Base-by-base conservation (phyloP, 2,329 filamentous ascomycete genomes). In the Aspergillus ustus region DNA sequence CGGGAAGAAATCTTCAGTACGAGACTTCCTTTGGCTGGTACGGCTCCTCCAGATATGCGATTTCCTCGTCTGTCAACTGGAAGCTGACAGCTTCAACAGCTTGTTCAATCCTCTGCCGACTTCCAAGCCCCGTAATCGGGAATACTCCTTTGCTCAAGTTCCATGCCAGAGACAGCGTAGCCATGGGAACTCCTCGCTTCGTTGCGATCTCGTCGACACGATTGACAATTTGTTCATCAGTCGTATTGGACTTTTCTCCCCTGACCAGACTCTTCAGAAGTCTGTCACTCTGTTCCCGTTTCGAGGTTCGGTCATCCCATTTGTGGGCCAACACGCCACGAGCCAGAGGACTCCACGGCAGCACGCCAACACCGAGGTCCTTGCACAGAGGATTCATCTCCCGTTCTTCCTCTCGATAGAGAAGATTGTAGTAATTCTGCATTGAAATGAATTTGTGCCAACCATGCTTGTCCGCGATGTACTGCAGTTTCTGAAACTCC, bases 321-420 rank as follows among this genome's bases (percentile, higher is more conserved):
- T 40, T 48, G 20, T 29, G 76, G 1, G 82, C 75, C 34, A 84
- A 77, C 50, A 77, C 63, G 69, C 88, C 88, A 70, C 90, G 90
- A 73, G 74, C 84, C 81, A 90, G 89, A 75, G 91, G 89, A 73
- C 80, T 87, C 72, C 90, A 83, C 63, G 83, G 75, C 57, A 91
- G 74, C 60, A 91, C 81, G 56, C 84, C 89, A 28, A 82, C 81
- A 28, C 83, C 77, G 66, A 78, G 78, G 37, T 78, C 78, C 6
- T 84, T 81, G 79, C 82, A 77, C 62, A 86, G 83, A 77, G 68
- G 60, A 6, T 63, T 66, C 62, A 56, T 76, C 70, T 63, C 61
- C n/a, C 61, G 49, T 15, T 29, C 25, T n/a, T 84, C 82, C 62
- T 84, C 82, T 20, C 79, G 78, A 19, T 65, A 66, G 19, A 77